Conservation (phyloP, 139 green algal genomes). For the Klebsormidium nitens region DNA sequence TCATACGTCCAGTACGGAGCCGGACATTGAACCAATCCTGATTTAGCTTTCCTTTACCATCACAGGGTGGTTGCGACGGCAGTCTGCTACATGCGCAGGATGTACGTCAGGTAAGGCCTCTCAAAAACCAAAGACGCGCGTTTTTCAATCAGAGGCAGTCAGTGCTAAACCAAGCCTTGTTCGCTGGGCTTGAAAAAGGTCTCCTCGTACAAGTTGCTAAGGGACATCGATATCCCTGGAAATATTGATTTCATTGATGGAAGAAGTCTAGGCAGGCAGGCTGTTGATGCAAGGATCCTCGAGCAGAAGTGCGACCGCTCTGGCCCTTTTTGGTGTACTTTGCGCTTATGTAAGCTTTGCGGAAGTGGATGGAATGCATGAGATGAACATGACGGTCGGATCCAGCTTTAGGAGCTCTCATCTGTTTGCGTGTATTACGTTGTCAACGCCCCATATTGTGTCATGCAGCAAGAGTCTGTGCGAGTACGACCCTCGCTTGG, state of each 20-base stretch:
- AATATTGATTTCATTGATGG: background rate
- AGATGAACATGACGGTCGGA: too few species aligned
- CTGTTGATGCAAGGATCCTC: slow-evolving; percentile 6
- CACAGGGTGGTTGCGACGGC: slow-evolving; percentile 29
- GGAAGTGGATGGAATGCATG: too few species aligned
- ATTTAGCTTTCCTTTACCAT: background rate
- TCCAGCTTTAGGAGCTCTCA: too few species aligned
- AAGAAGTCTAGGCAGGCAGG: background rate
- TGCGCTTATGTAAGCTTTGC: too few species aligned
- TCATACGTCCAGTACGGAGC: background rate
- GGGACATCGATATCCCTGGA: too few species aligned
- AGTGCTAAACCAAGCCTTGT: too few species aligned
- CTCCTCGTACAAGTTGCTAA: too few species aligned
- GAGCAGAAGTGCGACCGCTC: background rate
- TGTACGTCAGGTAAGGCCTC: slow-evolving; percentile 17
- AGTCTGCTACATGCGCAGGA: slow-evolving; percentile 25
- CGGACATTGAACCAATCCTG: background rate
- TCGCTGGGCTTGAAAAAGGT: too few species aligned
- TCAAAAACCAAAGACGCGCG: too few species aligned
- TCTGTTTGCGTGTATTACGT: too few species aligned
- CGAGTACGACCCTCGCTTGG: slow-evolving; percentile 57
- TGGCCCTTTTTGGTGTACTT: background rate
- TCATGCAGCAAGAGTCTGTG: slow-evolving; percentile 22
- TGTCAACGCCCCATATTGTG: background rate
- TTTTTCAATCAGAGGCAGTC: slow-evolving; percentile 17